These are phyloP conservation scores for Aspergillus sp. DNA, from an alignment of 2,329 filamentous ascomycete genomes.

Conservation along the genomic window DNA sequence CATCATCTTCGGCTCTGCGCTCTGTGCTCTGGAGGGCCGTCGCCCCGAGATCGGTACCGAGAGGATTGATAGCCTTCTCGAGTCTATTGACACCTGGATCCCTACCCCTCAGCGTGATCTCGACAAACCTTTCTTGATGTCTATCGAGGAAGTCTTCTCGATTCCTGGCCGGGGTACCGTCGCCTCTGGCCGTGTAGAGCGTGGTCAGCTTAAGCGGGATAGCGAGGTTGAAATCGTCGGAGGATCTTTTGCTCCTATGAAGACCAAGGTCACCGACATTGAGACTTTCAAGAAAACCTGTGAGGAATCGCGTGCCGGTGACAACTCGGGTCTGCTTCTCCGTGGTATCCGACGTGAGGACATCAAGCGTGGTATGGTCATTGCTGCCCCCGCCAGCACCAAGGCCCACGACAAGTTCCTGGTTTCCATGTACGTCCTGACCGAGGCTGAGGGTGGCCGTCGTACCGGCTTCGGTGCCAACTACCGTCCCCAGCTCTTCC, in stretches of 20 bases:
- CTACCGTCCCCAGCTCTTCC: slow-evolving; percentile 94
- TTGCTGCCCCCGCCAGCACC: slow-evolving; percentile 71
- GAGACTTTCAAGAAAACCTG: slow-evolving; percentile 99
- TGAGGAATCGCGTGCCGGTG: slow-evolving; percentile 88
- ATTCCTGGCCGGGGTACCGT: slow-evolving; percentile 93
- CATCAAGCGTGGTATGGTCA: slow-evolving; percentile 87
- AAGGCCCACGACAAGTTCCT: slow-evolving; percentile 90
- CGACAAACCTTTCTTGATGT: slow-evolving; percentile 99
- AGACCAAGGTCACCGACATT: slow-evolving; percentile 99
- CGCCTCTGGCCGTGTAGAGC: slow-evolving; percentile 93
- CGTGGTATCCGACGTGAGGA: slow-evolving; percentile 96
- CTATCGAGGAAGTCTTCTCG: slow-evolving; percentile 86
- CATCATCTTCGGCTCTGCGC: slow-evolving; percentile 92
- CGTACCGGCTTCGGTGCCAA: slow-evolving; percentile 93
- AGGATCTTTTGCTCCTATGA: slow-evolving; percentile 72
- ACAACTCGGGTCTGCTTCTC: slow-evolving; percentile 95
- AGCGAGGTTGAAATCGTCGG: slow-evolving; percentile 90
- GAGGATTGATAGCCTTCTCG: slow-evolving; percentile 87
- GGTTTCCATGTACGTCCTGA: slow-evolving; percentile 91
- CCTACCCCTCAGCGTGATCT: slow-evolving; percentile 87
- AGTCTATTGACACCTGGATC: slow-evolving; percentile 90
- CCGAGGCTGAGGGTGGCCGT: slow-evolving; percentile 95
- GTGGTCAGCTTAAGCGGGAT: slow-evolving; percentile 87
- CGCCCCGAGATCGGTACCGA: slow-evolving; percentile 74
- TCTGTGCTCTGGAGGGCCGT: slow-evolving; percentile 84